Conservation (phyloP, 2,329 filamentous ascomycete species). For the Epichloe scottii region DNA sequence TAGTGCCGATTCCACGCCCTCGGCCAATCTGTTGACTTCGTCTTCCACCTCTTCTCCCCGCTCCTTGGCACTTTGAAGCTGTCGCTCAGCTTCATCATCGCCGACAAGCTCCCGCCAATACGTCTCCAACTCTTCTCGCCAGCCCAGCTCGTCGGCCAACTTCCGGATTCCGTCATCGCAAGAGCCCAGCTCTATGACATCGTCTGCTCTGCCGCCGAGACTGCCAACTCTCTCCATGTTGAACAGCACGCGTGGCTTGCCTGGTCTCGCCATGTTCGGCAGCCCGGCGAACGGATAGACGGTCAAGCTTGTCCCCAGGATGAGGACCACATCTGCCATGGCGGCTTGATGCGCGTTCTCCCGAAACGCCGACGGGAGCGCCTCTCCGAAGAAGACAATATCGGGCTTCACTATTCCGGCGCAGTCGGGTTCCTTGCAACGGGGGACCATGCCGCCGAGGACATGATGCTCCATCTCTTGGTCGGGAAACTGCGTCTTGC, state of each 20-base stretch:
- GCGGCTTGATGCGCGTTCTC: constrained; percentile 32
- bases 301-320: constrained; percentile 78
- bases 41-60: constrained; percentile 26
- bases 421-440: constrained; percentile 50
- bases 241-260: constrained; percentile 67
- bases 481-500: constrained; percentile 58
- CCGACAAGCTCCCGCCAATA: constrained; percentile 61
- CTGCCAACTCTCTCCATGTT: constrained; percentile 76
- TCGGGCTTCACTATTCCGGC: constrained; percentile 80
- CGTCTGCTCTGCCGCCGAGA: constrained; percentile 65
- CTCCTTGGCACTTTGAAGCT: constrained; percentile 22
- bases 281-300: constrained; percentile 85
- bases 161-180: constrained; percentile 73
- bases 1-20: constrained; percentile 22
- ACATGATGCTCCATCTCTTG: constrained; percentile 63
- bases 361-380: constrained; percentile 32
- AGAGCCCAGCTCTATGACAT: constrained; percentile 71
- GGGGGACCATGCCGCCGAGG: constrained; percentile 53
- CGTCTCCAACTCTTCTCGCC: constrained; percentile 69
- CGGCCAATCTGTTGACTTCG: constrained; percentile 29
- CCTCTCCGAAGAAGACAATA: constrained; percentile 87
- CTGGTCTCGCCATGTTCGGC: constrained; percentile 48
- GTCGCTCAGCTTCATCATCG: constrained; percentile 40
- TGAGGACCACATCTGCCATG: constrained; percentile 63
- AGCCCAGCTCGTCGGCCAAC: constrained; percentile 70